Conservation (phyloP, 2,329 filamentous ascomycete genomes). For the Colletotrichum sp. region DNA sequence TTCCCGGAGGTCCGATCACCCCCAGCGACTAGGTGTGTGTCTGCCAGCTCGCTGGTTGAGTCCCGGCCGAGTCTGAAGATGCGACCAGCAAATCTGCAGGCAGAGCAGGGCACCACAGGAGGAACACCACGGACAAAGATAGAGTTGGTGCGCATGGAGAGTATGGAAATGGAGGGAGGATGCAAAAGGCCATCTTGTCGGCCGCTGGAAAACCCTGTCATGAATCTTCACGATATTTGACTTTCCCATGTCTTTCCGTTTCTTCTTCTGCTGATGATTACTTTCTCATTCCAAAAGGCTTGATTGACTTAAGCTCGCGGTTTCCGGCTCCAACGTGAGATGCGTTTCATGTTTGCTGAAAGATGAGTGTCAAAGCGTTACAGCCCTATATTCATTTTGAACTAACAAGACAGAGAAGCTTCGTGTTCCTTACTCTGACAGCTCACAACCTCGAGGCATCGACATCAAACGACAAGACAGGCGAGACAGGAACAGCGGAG, state of each 20-base stretch:
- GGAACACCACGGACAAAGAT: neutral
- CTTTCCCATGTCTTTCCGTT: constrained; percentile 19
- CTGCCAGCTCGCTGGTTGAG: neutral
- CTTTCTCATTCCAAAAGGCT: constrained; percentile 24
- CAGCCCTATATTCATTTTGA: neutral
- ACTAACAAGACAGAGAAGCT: neutral
- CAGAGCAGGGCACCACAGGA: neutral
- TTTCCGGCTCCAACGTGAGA: neutral
- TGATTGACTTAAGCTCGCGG: constrained; percentile 28
- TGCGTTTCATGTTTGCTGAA: constrained; percentile 16
- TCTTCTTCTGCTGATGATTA: constrained; percentile 5
- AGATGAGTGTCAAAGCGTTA: constrained; percentile 5
- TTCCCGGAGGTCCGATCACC: constrained; percentile 14
- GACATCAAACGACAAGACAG: neutral
- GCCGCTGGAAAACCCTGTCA: neutral
- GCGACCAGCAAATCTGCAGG: neutral
- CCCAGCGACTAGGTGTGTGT: constrained; percentile 1
- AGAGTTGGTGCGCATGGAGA: neutral
- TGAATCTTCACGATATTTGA: constrained; percentile 2
- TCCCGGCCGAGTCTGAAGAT: neutral
- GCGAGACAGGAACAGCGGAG: neutral
- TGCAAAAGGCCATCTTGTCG: neutral
- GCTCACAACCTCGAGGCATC: neutral
- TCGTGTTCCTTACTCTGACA: neutral
- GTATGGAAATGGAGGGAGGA: neutral